Conservation (phyloP, 805 yeast species). For the Lipomyces kockii region DNA sequence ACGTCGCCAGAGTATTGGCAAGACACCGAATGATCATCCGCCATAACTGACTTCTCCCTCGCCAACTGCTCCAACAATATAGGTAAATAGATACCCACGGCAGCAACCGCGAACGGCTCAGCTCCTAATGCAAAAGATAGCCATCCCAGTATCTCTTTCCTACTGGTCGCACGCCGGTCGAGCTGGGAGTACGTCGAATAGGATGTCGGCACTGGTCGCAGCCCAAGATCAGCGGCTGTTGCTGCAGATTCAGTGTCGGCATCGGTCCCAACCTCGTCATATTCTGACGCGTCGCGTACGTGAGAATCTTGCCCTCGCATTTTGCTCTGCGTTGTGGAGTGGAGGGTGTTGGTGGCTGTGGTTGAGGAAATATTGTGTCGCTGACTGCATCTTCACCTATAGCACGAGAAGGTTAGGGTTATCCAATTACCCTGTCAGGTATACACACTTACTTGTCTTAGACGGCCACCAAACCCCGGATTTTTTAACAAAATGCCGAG, state of each 20-base stretch:
- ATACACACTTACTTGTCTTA: too few species aligned
- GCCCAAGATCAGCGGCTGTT: slow-evolving; percentile 8
- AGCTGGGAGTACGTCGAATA: slow-evolving; percentile 30
- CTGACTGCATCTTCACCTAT: too few species aligned
- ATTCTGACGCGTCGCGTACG: background rate
- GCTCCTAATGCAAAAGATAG: slow-evolving; percentile 73
- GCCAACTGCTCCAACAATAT: slow-evolving; percentile 72
- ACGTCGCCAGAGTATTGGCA: slow-evolving; percentile 48
- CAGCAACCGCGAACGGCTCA: slow-evolving; percentile 80
- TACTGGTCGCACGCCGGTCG: slow-evolving; percentile 44
- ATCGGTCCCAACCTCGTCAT: background rate
- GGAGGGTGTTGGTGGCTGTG: background rate
- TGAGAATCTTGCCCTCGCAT: background rate
- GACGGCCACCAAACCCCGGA: too few species aligned
- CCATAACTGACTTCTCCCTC: slow-evolving; percentile 68
- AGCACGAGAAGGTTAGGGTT: too few species aligned
- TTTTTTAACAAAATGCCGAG: too few species aligned
- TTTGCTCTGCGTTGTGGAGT: background rate
- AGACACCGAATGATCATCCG: slow-evolving; percentile 60
- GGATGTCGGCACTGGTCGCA: slow-evolving; percentile 28
- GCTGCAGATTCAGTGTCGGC: slow-evolving; percentile 1
- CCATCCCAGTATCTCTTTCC: slow-evolving; percentile 57
- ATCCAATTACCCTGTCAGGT: too few species aligned
- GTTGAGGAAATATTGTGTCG: background rate
- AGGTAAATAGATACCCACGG: slow-evolving; percentile 79